Evolutionary conservation across 2,329 filamentous ascomycete genomes (phyloP).

Genomic region (Fusarium protoensiforme): DNA sequence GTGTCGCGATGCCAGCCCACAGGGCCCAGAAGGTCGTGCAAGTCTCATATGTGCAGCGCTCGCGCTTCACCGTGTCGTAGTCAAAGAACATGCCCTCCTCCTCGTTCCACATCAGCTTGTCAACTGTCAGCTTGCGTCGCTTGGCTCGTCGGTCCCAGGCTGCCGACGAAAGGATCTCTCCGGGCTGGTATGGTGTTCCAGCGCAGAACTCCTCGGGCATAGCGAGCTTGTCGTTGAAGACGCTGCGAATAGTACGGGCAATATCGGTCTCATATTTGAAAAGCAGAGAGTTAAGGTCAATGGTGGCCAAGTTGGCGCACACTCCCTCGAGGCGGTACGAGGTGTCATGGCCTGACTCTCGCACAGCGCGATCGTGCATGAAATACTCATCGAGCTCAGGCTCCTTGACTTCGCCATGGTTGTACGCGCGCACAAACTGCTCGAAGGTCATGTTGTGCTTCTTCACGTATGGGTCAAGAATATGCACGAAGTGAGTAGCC

Average conservation of each 20-base stretch:
- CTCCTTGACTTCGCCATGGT: slow-evolving; percentile 78
- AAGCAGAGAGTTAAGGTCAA: slow-evolving; percentile 92
- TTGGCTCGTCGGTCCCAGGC: slow-evolving; percentile 91
- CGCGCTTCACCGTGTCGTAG: slow-evolving; percentile 86
- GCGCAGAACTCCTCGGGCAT: slow-evolving; percentile 86
- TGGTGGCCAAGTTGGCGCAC: slow-evolving; percentile 88
- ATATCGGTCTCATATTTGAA: slow-evolving; percentile 99
- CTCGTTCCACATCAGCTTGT: slow-evolving; percentile 95
- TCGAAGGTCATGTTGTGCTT: slow-evolving; percentile 86
- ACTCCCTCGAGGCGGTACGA: slow-evolving; percentile 91
- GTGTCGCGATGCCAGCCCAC: slow-evolving; percentile 91
- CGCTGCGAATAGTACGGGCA: slow-evolving; percentile 81
- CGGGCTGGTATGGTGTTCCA: slow-evolving; percentile 69
- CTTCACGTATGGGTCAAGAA: slow-evolving; percentile 82
- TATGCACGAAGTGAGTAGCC: slow-evolving; percentile 84
- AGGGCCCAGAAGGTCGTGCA: slow-evolving; percentile 97
- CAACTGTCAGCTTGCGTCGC: slow-evolving; percentile 84
- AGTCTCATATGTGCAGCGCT: slow-evolving; percentile 87
- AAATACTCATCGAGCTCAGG: slow-evolving; percentile 96
- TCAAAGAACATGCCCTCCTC: slow-evolving; percentile 97
- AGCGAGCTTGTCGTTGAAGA: slow-evolving; percentile 85
- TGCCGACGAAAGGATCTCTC: slow-evolving; percentile 82
- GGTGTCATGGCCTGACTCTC: slow-evolving; percentile 97
- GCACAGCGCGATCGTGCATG: slow-evolving; percentile 92
- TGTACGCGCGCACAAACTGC: slow-evolving; percentile 91